Conservation (phyloP, 768 basidiomycete genomes). For the Hydnum rufescens region DNA sequence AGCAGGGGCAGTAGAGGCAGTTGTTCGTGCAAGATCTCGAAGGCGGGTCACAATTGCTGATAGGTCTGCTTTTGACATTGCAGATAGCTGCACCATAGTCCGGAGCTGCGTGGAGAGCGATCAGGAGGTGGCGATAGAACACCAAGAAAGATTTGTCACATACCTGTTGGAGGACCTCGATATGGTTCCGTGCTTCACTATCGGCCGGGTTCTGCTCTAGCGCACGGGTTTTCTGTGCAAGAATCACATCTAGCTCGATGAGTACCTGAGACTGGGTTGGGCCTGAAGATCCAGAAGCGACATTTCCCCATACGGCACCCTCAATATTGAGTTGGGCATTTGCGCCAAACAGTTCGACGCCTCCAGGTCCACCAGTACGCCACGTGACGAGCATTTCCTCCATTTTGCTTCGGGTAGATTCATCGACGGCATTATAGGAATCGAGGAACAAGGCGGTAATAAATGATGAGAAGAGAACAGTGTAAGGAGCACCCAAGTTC, state of each 20-base stretch:
- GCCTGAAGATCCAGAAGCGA: conserved; percentile 6
- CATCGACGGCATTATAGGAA: conserved; percentile 75
- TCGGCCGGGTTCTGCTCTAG: conserved; percentile 61
- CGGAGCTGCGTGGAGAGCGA: conserved; percentile 29
- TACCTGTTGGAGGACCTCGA: conserved; percentile 67
- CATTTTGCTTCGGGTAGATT: conserved; percentile 76
- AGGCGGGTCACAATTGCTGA: conserved; percentile 55
- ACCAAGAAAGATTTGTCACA: conserved; percentile 12
- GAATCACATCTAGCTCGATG: conserved; percentile 61
- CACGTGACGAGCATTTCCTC: conserved; percentile 95
- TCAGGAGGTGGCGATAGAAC: not conserved
- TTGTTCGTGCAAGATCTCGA: conserved; percentile 19
- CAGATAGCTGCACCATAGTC: conserved; percentile 46
- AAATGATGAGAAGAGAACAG: conserved; percentile 60
- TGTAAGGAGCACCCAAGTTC: conserved; percentile 87
- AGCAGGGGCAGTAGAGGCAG: conserved; percentile 18
- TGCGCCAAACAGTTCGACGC: conserved; percentile 69
- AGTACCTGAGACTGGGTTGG: conserved; percentile 62
- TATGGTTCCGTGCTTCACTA: conserved; percentile 40
- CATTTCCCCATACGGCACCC: conserved; percentile 49
- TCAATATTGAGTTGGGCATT: conserved; percentile 71
- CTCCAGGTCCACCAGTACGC: conserved; percentile 66
- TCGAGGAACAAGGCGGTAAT: conserved; percentile 72
- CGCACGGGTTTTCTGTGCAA: conserved; percentile 60
- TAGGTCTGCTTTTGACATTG: conserved; percentile 63